A percentile compares a stretch with the other conserved stretches of the same genome.
Conservation (phyloP, 305 asterid genomes). For the Fraxinus sp. region DNA sequence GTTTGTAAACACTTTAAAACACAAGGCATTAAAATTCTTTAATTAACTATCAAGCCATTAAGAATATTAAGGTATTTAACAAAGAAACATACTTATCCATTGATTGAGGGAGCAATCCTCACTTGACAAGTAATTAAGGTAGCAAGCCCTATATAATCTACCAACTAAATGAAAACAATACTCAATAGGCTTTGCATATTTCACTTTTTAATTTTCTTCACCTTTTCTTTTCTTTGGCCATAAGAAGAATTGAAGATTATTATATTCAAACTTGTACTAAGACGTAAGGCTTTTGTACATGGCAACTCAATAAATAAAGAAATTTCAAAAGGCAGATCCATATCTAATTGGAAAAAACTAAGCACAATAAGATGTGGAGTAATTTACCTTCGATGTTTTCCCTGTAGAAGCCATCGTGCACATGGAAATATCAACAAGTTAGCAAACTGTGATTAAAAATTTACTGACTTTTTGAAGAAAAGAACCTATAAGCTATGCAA, state of each 20-base stretch:
- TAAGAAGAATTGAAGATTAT: background rate
- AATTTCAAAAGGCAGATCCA: background rate
- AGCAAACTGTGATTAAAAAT: constrained; percentile 22
- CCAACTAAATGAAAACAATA: background rate
- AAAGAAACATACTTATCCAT: background rate
- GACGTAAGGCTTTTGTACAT: background rate
- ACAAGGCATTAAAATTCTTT: background rate
- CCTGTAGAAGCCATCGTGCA: constrained; percentile 50
- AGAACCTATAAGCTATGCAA: background rate
- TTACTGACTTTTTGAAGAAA: background rate
- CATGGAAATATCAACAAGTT: constrained; percentile 30
- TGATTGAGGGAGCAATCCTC: background rate
- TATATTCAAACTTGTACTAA: background rate
- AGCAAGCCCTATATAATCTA: background rate
- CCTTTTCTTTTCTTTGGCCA: constrained; percentile 3
- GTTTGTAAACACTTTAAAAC: background rate
- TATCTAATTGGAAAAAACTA: background rate
- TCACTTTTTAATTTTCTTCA: background rate
- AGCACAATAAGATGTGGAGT: background rate
- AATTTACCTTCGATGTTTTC: constrained; percentile 63
- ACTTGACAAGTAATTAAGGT: background rate
- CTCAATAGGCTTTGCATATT: background rate
- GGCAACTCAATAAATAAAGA: background rate
- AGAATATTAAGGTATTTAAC: background rate
- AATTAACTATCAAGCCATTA: background rate